These are phyloP conservation scores for Trichophyton simii DNA, from an alignment of 2,329 filamentous ascomycete genomes.

Conservation along the genomic window DNA sequence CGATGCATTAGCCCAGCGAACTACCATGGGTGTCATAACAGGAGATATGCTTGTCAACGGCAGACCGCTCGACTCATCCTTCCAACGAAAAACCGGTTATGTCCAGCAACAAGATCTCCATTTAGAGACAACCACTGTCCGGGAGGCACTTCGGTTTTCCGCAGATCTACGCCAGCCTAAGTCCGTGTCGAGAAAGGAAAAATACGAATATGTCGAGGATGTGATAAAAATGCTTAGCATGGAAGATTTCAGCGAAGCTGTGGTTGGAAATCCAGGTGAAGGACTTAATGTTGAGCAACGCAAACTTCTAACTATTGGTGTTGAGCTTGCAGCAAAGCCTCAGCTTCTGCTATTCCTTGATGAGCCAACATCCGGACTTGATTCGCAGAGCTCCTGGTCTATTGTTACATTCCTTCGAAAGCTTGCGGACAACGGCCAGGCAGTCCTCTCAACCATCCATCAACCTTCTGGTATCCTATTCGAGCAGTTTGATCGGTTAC, in stretches of 20 bases:
- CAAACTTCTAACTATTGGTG: conserved; percentile 74
- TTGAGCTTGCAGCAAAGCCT: conserved; percentile 84
- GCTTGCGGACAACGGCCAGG: conserved; percentile 72
- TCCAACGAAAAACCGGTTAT: conserved; percentile 55
- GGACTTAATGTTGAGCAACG: conserved; percentile 51
- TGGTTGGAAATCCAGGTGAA: conserved; percentile 78
- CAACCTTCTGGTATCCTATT: conserved; percentile 86
- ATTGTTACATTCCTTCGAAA: conserved; percentile 76
- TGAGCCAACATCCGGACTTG: conserved; percentile 82
- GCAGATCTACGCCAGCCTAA: conserved; percentile 72
- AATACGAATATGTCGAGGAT: conserved; percentile 72
- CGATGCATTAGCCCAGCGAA: conserved; percentile 46
- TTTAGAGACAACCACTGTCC: conserved; percentile 68
- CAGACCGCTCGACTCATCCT: conserved; percentile 42
- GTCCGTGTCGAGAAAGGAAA: conserved; percentile 57
- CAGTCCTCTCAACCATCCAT: conserved; percentile 85
- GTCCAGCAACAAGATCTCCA: conserved; percentile 66
- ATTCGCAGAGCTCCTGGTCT: conserved; percentile 82
- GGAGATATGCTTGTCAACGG: conserved; percentile 57
- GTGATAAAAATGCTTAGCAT: conserved; percentile 81
- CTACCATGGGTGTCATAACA: conserved; percentile 49
- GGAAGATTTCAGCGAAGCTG: conserved; percentile 74
- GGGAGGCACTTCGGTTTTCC: conserved; percentile 75
- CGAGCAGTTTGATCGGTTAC: conserved; percentile 57
- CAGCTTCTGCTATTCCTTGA: conserved; percentile 78